Percentiles rank a stretch among this genome's conserved stretches.
Evolutionary conservation across 352 stramenopile genomes (phyloP).

Genomic region (Pythium rhizo-oryzae): DNA sequence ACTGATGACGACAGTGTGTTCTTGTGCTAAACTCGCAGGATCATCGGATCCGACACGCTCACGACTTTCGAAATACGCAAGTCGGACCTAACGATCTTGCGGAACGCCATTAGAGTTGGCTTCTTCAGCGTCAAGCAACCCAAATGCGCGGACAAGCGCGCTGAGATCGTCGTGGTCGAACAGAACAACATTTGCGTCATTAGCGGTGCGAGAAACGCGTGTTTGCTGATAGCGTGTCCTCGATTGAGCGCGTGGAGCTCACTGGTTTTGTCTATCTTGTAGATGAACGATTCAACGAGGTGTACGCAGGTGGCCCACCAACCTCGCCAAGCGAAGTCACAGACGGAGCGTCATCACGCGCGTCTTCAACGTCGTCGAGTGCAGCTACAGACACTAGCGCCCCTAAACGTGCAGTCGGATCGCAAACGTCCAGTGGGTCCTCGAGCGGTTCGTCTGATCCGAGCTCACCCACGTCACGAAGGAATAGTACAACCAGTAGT

Average conservation of each 20-base stretch:
- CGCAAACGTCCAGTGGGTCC: too few species aligned
- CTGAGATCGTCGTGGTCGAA: background rate
- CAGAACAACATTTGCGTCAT: background rate
- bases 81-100: too few species aligned
- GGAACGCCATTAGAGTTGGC: too few species aligned
- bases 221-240: background rate
- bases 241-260: background rate
- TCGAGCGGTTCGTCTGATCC: too few species aligned
- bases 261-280: background rate
- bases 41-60: too few species aligned
- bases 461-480: too few species aligned
- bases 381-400: background rate
- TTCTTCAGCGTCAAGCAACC: background rate
- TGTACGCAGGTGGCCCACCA: background rate
- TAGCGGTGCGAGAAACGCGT: conserved; percentile 1
- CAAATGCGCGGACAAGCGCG: conserved; percentile 4
- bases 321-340: background rate
- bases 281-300: background rate
- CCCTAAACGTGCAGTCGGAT: too few species aligned
- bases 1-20: too few species aligned
- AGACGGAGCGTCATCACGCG: background rate
- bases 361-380: background rate
- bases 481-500: too few species aligned
- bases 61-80: too few species aligned
- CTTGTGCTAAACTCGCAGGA: too few species aligned